phyloP scores from a whole-genome alignment of 768 basidiomycete species.

The Trametes coccinea region DNA sequence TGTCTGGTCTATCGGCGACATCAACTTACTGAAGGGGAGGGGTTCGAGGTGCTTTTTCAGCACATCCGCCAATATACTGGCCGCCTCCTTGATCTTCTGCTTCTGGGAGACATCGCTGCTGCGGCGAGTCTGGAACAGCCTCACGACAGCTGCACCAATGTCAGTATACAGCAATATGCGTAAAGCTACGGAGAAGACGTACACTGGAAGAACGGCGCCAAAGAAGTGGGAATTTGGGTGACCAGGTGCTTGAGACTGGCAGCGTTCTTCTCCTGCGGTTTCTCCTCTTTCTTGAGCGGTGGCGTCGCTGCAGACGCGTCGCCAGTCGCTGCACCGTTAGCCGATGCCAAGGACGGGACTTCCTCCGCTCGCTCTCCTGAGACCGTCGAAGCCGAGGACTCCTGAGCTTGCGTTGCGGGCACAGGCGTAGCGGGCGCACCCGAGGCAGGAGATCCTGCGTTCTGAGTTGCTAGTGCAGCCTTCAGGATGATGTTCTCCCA shows the following conservation, averaged over 20 bases:
- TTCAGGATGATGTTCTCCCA: constrained; percentile 88
- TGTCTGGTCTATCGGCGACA: neutral
- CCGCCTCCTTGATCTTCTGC: constrained; percentile 73
- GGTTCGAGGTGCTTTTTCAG: constrained; percentile 69
- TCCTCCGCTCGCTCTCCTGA: constrained; percentile 30
- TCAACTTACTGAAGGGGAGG: constrained; percentile 50
- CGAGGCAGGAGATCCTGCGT: constrained; percentile 10
- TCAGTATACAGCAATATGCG: neutral
- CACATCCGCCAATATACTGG: constrained; percentile 67
- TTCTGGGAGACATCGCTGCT: constrained; percentile 74
- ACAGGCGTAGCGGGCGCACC: neutral
- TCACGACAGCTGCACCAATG: constrained; percentile 67
- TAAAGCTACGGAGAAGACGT: constrained; percentile 20
- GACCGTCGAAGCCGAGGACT: constrained; percentile 27
- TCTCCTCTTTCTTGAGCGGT: constrained; percentile 41
- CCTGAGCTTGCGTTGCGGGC: neutral
- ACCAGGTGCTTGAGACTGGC: constrained; percentile 78
- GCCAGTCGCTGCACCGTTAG: constrained; percentile 32
- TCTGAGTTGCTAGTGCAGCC: constrained; percentile 43
- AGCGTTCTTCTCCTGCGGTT: constrained; percentile 62
- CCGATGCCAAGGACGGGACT: constrained; percentile 24
- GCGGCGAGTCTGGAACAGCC: constrained; percentile 81
- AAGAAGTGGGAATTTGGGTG: constrained; percentile 69
- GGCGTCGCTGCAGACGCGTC: constrained; percentile 24
- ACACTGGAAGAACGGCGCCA: constrained; percentile 90